These are phyloP conservation scores for Entomophthora muscae DNA, from an alignment of 371 early-diverging fungal genomes.

Conservation along the genomic window DNA sequence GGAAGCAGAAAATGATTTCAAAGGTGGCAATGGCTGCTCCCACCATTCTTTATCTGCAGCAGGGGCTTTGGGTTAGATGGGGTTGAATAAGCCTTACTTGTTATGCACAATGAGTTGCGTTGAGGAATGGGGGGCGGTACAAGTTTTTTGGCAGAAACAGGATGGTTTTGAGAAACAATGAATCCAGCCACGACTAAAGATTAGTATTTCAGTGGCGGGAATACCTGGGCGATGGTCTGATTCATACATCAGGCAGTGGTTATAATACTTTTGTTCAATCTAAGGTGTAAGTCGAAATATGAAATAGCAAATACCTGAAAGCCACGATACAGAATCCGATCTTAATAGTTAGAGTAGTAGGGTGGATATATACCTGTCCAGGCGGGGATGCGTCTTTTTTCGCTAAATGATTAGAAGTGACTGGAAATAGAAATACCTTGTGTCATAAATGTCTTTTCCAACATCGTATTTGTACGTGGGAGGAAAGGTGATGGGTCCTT, in stretches of 20 bases:
- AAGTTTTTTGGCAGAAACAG: not conserved
- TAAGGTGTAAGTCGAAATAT: not conserved
- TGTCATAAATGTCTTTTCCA: conserved; percentile 66
- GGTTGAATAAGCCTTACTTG: not conserved
- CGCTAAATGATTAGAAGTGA: conserved; percentile 21
- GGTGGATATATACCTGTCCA: conserved; percentile 14
- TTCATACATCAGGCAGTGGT: not conserved
- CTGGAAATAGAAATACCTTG: conserved; percentile 23
- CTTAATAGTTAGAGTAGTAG: not conserved
- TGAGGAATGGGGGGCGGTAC: not conserved
- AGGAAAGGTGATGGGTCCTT: conserved; percentile 54
- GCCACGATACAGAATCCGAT: not conserved
- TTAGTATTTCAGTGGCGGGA: not conserved
- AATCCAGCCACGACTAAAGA: not conserved
- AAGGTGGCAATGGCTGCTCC: not conserved
- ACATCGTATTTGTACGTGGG: conserved; percentile 92
- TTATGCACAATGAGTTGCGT: not conserved
- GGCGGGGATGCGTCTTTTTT: conserved; percentile 65
- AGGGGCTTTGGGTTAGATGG: not conserved
- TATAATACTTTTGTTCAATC: not conserved
- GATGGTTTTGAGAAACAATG: not conserved
- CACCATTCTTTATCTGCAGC: not conserved
- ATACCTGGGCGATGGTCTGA: conserved; percentile 6
- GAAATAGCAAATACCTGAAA: not conserved
- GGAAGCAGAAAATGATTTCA: not conserved